Base-by-base conservation (phyloP, 257 asterid genomes). In the Plectranthus barbatus region DNA sequence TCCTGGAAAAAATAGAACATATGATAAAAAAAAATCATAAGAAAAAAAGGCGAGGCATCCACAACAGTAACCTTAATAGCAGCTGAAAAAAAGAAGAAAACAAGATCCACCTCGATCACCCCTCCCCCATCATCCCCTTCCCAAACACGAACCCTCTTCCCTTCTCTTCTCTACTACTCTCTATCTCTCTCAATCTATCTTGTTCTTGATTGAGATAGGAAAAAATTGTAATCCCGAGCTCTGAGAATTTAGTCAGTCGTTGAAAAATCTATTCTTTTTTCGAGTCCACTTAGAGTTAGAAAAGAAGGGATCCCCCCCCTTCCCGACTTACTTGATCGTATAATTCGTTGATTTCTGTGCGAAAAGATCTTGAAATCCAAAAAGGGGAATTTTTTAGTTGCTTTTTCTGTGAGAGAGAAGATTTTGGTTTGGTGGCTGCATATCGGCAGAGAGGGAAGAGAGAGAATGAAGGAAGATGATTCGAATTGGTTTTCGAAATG, bases 101-200 rank as follows among this genome's bases (percentile, higher is more conserved):
- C 89, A 85, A 85, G 88, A 88, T 88, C 96, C 90, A 81, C 88
- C 90, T 83, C 90, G 90, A 83, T 77, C 82, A 75, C 77, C 76
- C 76, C 82, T 64, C 85, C 84, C 72, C 4, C 5, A 39, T 17
- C 9, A 20, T 2, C 0, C 11, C 61, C 55, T 20, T 8, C 50
- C 19, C n/a, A n/a, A n/a, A n/a, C n/a, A 24, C 44, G 33, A 24
- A 17, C 52, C 19, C 52, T 1, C n/a, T n/a, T n/a, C n/a, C n/a
- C n/a, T n/a, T n/a, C n/a, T n/a, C n/a, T n/a, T n/a, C n/a, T n/a
- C n/a, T n/a, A n/a, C 48, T 23, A 7, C 54, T 68, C 12, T 61
- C 66, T 54, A 71, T 49, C 36, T 66, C 60, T 52, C 39, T 65
- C 67, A 66, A 75, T 71, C 48, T 11, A 12, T 41, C 46, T 41